Percentiles rank a stretch among this genome's conserved stretches.
Conservation (phyloP, 2,329 filamentous ascomycete species). For the Stachybotrys elegans region DNA sequence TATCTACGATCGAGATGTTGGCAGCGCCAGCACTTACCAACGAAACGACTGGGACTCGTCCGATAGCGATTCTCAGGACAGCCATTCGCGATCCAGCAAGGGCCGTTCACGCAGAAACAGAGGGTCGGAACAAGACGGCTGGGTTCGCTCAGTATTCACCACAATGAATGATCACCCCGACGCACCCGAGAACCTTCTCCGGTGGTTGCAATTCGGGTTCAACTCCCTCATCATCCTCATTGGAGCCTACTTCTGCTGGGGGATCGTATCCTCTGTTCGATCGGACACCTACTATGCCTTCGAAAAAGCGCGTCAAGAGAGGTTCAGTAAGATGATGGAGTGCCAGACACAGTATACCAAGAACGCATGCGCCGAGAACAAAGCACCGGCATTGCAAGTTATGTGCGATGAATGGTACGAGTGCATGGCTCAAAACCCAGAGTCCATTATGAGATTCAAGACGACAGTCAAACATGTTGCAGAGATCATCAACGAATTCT, state of each 20-base stretch:
- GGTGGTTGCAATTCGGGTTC: constrained; percentile 56
- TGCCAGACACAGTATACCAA: constrained; percentile 70
- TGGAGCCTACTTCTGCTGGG: constrained; percentile 62
- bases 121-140: constrained; percentile 15
- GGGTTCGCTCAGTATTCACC: constrained; percentile 41
- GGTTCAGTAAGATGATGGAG: constrained; percentile 66
- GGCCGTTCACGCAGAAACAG: constrained; percentile 18
- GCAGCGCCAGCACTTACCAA: constrained; percentile 42
- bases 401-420: constrained; percentile 77
- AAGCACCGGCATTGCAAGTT: constrained; percentile 66
- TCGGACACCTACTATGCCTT: constrained; percentile 71
- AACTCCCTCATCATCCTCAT: constrained; percentile 56
- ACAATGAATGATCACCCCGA: constrained; percentile 53
- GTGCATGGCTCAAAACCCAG: constrained; percentile 82
- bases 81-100: constrained; percentile 15
- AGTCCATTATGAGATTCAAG: constrained; percentile 70
- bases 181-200: constrained; percentile 53
- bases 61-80: constrained; percentile 44
- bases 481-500: constrained; percentile 88
- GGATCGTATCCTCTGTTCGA: constrained; percentile 64
- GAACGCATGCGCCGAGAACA: constrained; percentile 66
- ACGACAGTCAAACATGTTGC: constrained; percentile 85
- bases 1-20: constrained; percentile 46
- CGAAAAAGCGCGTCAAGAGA: constrained; percentile 60
- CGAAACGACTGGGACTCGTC: constrained; percentile 39